Conservation (phyloP, 441 rosid species). For the Gossypium gossypioides region DNA sequence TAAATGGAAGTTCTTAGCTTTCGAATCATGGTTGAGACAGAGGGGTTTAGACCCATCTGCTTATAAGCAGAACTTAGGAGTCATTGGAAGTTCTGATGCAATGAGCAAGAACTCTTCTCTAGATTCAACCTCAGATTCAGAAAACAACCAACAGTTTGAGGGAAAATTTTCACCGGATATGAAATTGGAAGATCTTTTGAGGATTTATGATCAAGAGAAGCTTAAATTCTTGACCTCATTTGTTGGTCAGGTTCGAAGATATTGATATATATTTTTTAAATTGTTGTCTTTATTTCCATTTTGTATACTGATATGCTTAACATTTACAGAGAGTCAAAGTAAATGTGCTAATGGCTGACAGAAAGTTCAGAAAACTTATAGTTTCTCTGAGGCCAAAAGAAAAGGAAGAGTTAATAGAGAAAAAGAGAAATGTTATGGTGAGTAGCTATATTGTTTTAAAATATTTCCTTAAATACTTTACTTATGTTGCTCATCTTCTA, state of each 20-base stretch:
- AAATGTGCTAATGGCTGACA: constrained; percentile 51
- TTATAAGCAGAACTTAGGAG: constrained; percentile 57
- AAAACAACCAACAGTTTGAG: constrained; percentile 19
- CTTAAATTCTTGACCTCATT: constrained; percentile 70
- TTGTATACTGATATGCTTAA: constrained; percentile 7
- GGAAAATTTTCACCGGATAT: constrained; percentile 50
- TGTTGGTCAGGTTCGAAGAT: constrained; percentile 70
- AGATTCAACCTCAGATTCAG: constrained; percentile 27
- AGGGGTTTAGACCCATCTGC: constrained; percentile 76
- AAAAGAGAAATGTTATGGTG: constrained; percentile 75
- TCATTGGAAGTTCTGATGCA: constrained; percentile 50
- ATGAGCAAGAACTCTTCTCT: constrained; percentile 24
- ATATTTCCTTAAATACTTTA: neutral
- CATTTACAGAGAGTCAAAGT: constrained; percentile 58
- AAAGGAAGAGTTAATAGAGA: constrained; percentile 56
- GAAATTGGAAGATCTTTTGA: constrained; percentile 76
- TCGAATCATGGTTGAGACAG: constrained; percentile 83
- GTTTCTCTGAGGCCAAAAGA: constrained; percentile 78
- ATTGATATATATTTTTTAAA: neutral
- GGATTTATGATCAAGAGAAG: constrained; percentile 70
- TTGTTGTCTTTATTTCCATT: neutral
- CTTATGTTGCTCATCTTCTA: neutral
- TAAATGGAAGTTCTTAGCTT: constrained; percentile 72
- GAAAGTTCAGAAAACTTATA: constrained; percentile 53
- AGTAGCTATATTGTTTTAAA: constrained; percentile 16